phyloP scores from a whole-genome alignment of 805 yeast species.

The Candida xyloterini region DNA sequence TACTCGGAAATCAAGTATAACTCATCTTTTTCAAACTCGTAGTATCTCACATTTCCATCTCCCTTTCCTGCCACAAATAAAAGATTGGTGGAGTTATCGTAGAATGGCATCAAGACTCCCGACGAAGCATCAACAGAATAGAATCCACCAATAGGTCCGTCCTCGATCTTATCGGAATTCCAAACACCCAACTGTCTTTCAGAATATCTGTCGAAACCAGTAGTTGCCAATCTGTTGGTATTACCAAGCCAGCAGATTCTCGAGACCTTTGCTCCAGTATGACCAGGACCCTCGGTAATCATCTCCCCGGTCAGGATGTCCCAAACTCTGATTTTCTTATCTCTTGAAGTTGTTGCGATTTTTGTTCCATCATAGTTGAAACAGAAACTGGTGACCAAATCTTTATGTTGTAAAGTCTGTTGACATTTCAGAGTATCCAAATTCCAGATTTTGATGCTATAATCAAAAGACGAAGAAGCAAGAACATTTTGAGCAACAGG shows the following conservation, averaged over 20 bases:
- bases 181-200: constrained; percentile 96
- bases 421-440: constrained; percentile 68
- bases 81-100: constrained; percentile 74
- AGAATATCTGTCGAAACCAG: constrained; percentile 89
- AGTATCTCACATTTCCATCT: constrained; percentile 95
- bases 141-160: constrained; percentile 90
- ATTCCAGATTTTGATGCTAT: constrained; percentile 90
- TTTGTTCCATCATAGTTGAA: constrained; percentile 88
- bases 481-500: constrained; percentile 85
- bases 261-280: constrained; percentile 87
- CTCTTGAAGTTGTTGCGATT: constrained; percentile 87
- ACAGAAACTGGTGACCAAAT: constrained; percentile 87
- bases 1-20: constrained; percentile 84
- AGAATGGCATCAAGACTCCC: constrained; percentile 91
- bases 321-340: constrained; percentile 88
- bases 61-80: constrained; percentile 95
- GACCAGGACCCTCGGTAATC: constrained; percentile 83
- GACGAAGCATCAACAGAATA: constrained; percentile 83
- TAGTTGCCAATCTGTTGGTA: constrained; percentile 78
- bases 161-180: constrained; percentile 71
- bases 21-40: constrained; percentile 82
- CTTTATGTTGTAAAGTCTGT: constrained; percentile 78
- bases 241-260: constrained; percentile 91
- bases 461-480: constrained; percentile 89
- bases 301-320: constrained; percentile 74